Evolutionary conservation across 352 stramenopile genomes (phyloP).

Genomic region (Phytophthora cryptogea): DNA sequence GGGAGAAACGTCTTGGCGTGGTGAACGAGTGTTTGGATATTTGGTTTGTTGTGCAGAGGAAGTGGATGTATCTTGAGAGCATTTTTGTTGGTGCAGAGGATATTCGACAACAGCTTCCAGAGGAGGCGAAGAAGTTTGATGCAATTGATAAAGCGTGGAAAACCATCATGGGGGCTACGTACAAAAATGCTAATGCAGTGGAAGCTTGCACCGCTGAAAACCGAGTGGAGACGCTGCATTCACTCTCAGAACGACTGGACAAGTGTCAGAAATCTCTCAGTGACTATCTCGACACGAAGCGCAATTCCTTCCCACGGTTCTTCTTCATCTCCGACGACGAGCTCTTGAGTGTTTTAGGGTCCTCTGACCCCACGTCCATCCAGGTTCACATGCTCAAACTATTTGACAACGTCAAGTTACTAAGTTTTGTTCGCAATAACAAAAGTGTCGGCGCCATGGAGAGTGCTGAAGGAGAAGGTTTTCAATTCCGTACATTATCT

Average conservation of each 20-base stretch:
- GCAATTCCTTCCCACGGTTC: conserved; percentile 92
- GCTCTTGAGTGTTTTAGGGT: conserved; percentile 90
- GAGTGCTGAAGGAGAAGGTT: conserved; percentile 91
- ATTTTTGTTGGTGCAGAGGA: conserved; percentile 95
- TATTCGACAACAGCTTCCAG: conserved; percentile 92
- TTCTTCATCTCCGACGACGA: conserved; percentile 97
- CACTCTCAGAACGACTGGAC: conserved; percentile 87
- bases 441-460: conserved; percentile 92
- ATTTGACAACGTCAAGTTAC: conserved; percentile 94
- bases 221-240: conserved; percentile 87
- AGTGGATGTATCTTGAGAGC: conserved; percentile 96
- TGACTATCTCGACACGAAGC: conserved; percentile 91
- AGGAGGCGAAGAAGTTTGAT: conserved; percentile 95
- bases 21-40: conserved; percentile 93
- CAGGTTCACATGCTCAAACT: conserved; percentile 96
- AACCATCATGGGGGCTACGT: conserved; percentile 90
- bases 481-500: conserved; percentile 78
- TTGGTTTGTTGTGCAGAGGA: conserved; percentile 94
- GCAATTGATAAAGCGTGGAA: conserved; percentile 94
- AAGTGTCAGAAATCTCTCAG: conserved; percentile 91
- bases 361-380: conserved; percentile 91
- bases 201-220: conserved; percentile 91
- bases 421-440: conserved; percentile 90
- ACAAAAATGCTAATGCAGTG: conserved; percentile 92
- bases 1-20: conserved; percentile 90